Evolutionary conservation across 164 flowering plant species (phyloP), one percentile per base, ranked within the genome.

Genomic region (Magnolia changhungtana): DNA sequence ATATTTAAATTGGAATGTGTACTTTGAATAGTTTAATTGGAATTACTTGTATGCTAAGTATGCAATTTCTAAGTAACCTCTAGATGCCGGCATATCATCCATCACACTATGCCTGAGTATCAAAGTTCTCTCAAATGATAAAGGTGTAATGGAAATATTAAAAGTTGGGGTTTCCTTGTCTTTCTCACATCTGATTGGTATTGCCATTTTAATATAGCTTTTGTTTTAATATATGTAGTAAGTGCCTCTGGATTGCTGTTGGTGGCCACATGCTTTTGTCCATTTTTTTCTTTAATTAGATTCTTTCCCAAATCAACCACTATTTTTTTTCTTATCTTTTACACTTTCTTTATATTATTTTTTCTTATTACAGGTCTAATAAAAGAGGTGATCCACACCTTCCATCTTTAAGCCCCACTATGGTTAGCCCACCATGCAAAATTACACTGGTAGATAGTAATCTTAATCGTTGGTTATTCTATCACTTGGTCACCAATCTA

Each of bases 231-330:
- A 23, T 67, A 27, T 23, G 21, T 24, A 67, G 18, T 67, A 29
- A 55, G 71, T 67, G 71, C 45, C 31, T 67, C 49, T 27, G 71
- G 16, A 67, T 31, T 67, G 71, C 71, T 67, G 71, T 67, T 24
- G 71, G 49, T 67, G 71, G 20, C 45, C 71, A 67, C 71, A 67
- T 67, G 71, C 50, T 29, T 29, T 31, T 67, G 71, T 67, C 49
- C 31, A 2, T 29, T 21, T 5, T 67, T 31, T 11, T 67, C 23
- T 31, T 67, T 67, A 37, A 8, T 67, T 29, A 19, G 49, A 67
- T 31, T 16, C 71, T 31, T 29, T 67, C 14, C 16, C 8, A 55
- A 52, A 55, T 55, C 59, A 55, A 55, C 59, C 16, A 5, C 10
- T 55, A 5, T 7, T 14, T 14, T 55, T 29, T 67, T 14, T 31